Base-by-base conservation (phyloP, 306 rosid species). In the Sindora glabra region DNA sequence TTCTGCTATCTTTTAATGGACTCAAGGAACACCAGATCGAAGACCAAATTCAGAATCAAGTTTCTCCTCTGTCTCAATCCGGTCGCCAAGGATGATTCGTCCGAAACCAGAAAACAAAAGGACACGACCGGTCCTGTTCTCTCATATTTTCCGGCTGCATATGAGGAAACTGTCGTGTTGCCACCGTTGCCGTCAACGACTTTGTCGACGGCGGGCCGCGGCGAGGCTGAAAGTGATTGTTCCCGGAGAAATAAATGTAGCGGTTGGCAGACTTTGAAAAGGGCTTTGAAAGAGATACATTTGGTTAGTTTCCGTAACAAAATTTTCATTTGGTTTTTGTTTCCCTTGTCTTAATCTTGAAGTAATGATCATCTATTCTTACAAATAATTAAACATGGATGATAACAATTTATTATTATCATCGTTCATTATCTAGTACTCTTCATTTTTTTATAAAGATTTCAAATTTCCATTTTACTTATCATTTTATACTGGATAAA, bases 281-380 rank as follows among this genome's bases (percentile, higher is more conserved):
- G 47, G 33, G 60, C 68, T 11, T 56, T 72, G 16, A 62, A 42
- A 44, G 60, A 51, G 30, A 36, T 71, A 18, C 3, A 55, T 17
- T 72, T 72, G 82, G 81, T 73, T 51, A 25, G 65, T 29, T 29
- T 29, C 34, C 34, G 34, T 29, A 29, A 29, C 8, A 29, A 29
- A 29, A 9, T 29, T 29, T 29, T 29, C 8, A 29, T 29, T 29
- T 29, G 5, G 0, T 29, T 29, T 29, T 29, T 27, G 3, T 27
- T 27, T 27, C 32, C 32, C 32, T 27, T 27, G 3, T 27, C 32
- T 6, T 27, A 3, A 3, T 26, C 6, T 26, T 26, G 30, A 26
- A 3, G 30, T 26, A 26, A 26, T 26, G 6, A 26, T 26, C n/a
- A n/a, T n/a, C n/a, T n/a, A n/a, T n/a, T n/a, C n/a, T n/a, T n/a